A percentile compares a stretch with the other conserved stretches of the same genome.
Conservation (phyloP, 108 stramenopile genomes). For the Nitzschia palea region DNA sequence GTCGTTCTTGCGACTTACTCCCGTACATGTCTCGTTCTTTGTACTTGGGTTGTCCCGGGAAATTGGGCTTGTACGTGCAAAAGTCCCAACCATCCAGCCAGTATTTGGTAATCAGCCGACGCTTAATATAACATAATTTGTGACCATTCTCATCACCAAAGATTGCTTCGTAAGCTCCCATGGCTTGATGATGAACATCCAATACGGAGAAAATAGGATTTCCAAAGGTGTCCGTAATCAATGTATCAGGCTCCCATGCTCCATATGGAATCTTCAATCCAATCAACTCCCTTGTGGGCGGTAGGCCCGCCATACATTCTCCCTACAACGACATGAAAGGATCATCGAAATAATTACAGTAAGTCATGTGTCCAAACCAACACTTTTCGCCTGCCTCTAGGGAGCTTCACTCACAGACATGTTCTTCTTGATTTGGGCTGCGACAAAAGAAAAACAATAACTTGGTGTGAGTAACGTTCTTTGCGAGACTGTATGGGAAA, state of each 20-base stretch:
- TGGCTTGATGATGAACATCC: slow-evolving; percentile 37
- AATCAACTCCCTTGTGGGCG: slow-evolving; percentile 39
- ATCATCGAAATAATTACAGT: too few relatives aligned
- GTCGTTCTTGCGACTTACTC: slow-evolving; percentile 21
- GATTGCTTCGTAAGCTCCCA: slow-evolving; percentile 50
- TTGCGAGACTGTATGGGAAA: too few relatives aligned
- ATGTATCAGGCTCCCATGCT: slow-evolving; percentile 49
- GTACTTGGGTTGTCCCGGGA: slow-evolving; percentile 36
- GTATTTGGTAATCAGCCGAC: slow-evolving; percentile 37
- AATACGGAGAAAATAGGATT: slow-evolving; percentile 46
- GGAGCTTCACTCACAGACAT: too few relatives aligned
- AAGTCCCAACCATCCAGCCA: slow-evolving; percentile 53
- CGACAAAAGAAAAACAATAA: too few relatives aligned
- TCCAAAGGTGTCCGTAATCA: slow-evolving; percentile 45
- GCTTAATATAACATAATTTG: slow-evolving; percentile 42
- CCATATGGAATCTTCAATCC: slow-evolving; percentile 43
- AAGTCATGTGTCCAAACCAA: too few relatives aligned
- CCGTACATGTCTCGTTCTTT: slow-evolving; percentile 43
- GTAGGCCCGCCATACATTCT: slow-evolving; percentile 37
- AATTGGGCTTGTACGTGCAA: slow-evolving; percentile 52
- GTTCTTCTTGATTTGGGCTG: too few relatives aligned
- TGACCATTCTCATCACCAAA: slow-evolving; percentile 51
- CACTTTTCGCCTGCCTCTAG: too few relatives aligned
- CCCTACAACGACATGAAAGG: too few relatives aligned
- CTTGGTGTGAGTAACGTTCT: too few relatives aligned